Conservation (phyloP, 2,329 filamentous ascomycete genomes). For the Pseudogymnoascus verrucosus region DNA sequence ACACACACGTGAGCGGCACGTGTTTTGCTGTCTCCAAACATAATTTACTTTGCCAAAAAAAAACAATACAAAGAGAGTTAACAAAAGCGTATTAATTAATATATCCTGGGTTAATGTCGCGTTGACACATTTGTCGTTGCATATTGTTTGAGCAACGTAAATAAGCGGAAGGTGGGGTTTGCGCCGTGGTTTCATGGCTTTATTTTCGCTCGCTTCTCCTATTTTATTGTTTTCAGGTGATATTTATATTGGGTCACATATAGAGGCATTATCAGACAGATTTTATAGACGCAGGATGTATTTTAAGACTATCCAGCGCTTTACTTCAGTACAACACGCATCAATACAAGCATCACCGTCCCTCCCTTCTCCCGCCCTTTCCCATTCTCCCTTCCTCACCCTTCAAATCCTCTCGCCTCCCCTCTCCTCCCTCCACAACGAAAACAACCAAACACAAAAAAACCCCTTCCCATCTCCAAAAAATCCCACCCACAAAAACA, state of each 20-base stretch:
- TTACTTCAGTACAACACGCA: slow-evolving; percentile 3
- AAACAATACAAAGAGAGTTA: background rate
- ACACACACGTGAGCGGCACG: background rate
- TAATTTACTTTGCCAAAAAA: background rate
- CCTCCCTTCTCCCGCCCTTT: background rate
- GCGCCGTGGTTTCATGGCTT: no score
- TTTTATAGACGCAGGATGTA: background rate
- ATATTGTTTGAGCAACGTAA: no score
- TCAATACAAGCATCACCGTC: background rate
- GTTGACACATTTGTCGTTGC: background rate
- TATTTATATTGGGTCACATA: background rate
- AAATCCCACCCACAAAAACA: background rate
- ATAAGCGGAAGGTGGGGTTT: no score
- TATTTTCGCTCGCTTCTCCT: no score
- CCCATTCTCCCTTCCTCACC: background rate
- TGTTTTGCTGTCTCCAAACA: background rate
- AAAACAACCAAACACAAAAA: background rate
- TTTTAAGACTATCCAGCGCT: background rate
- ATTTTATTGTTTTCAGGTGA: no score
- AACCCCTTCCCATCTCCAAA: background rate
- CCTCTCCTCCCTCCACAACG: background rate
- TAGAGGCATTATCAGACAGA: background rate
- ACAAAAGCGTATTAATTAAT: background rate
- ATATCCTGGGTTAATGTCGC: background rate
- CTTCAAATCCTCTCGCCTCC: background rate